Base-by-base conservation (phyloP, 495 filamentous ascomycete species). In the Aspergillus avenaceus region DNA sequence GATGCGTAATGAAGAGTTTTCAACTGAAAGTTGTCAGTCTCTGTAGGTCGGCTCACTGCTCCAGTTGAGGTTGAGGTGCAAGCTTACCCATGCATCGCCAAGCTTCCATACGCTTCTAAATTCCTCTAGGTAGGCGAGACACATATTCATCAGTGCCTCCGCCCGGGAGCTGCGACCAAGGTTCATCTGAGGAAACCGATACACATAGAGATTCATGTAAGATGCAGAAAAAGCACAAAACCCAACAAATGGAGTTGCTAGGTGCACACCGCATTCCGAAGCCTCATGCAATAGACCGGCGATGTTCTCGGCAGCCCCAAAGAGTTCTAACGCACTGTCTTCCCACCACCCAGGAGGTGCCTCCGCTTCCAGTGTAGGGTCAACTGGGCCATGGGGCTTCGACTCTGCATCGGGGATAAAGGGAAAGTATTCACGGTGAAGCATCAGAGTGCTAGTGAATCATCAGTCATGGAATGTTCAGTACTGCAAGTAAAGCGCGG, bases 141-240 rank as follows among this genome's bases (percentile, higher is more conserved):
- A 56, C 14, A 51, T 48, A 14, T 56, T 43, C 23, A 62, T 27
- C 5, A 50, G 26, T 23, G 42, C 16, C 22, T 62, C 52, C 24
- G 50, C 50, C 12, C 41, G 37, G 13, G 21, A 19, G 21, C 56
- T 62, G 14, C 59, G 55, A 18, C 50, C 56, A 9, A 62, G 41
- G 25, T 62, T 62, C 59, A 62, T 62, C 24, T 59, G 49, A 14
- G 59, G 59, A 43, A 59, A 62, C 14, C 43, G 23, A 22, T 31
- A 53, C 19, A 56, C 42, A 28, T 62, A 62, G 5, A 62, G 37
- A 18, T 62, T 62, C 56, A 59, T 62, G 13, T 55, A 56, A 23
- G 59, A 56, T 4, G 59, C 59, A 18, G 59, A 62, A 24, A 62
- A 62, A 4, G 56, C 56, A 49, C 59, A 59, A n/a, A 62, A 62